Evolutionary conservation across 176 grass and related monocot species (phyloP).

Genomic region (Triticum timopheevii): DNA sequence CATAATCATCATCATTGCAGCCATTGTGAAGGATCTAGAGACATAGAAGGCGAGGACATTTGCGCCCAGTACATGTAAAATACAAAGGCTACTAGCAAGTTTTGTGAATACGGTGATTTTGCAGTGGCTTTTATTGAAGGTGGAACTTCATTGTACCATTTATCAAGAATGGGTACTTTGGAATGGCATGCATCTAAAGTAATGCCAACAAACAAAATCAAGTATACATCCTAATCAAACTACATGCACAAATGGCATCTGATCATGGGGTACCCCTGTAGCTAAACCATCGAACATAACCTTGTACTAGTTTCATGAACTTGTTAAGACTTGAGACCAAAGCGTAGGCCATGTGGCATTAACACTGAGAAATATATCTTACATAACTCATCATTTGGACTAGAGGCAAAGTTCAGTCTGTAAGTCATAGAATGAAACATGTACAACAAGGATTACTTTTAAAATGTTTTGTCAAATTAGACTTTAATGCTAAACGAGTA

Average conservation of each 20-base stretch:
- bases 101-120: background rate
- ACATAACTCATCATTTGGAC: slow-evolving; percentile 23
- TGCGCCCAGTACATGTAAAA: background rate
- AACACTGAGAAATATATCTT: slow-evolving; percentile 2
- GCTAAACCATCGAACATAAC: slow-evolving; percentile 1
- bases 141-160: background rate
- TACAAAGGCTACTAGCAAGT: background rate
- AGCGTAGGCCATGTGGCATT: background rate
- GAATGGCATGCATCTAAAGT: background rate
- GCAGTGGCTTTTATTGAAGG: background rate
- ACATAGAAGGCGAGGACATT: background rate
- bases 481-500: slow-evolving; percentile 19
- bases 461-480: background rate
- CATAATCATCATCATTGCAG: background rate
- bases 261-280: slow-evolving; percentile 13
- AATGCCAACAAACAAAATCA: background rate
- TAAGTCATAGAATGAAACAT: slow-evolving; percentile 14
- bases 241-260: background rate
- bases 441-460: background rate
- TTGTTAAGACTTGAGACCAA: slow-evolving; percentile 3
- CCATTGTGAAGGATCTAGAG: background rate
- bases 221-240: background rate
- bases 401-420: background rate
- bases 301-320: slow-evolving; percentile 1
- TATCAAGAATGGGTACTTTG: background rate